Percentiles rank a stretch among this genome's conserved stretches.
Conservation (phyloP, 306 rosid genomes). For the Clitoria ternatea region DNA sequence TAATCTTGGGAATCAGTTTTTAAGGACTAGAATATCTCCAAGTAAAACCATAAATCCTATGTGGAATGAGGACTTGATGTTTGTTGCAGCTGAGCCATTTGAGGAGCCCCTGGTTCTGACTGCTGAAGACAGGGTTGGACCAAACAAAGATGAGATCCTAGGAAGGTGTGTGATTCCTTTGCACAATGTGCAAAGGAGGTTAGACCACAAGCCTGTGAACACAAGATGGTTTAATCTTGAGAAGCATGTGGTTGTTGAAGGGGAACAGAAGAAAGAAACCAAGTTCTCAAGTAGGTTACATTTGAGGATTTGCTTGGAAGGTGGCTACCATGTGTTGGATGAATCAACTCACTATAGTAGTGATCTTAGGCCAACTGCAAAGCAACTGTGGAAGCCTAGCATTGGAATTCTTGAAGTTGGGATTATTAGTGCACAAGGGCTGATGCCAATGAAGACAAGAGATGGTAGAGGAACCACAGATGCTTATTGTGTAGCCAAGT, state of each 20-base stretch:
- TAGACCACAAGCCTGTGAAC: slow-evolving; percentile 71
- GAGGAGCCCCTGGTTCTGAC: slow-evolving; percentile 65
- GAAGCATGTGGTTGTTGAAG: slow-evolving; percentile 50
- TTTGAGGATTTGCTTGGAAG: slow-evolving; percentile 66
- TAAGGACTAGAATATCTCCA: slow-evolving; percentile 57
- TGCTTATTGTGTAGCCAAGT: slow-evolving; percentile 75
- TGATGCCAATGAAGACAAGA: slow-evolving; percentile 68
- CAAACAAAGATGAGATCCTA: slow-evolving; percentile 56
- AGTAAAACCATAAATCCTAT: slow-evolving; percentile 58
- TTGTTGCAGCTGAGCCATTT: slow-evolving; percentile 77
- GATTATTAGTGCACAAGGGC: slow-evolving; percentile 58
- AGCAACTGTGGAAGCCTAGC: slow-evolving; percentile 67
- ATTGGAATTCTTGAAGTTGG: slow-evolving; percentile 76
- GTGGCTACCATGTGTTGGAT: slow-evolving; percentile 86
- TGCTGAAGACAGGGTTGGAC: slow-evolving; percentile 61
- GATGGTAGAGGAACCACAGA: slow-evolving; percentile 63
- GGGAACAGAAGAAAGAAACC: slow-evolving; percentile 55
- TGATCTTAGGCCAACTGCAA: slow-evolving; percentile 84
- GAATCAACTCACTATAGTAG: slow-evolving; percentile 80
- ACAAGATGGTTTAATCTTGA: slow-evolving; percentile 80
- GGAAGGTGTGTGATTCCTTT: slow-evolving; percentile 70
- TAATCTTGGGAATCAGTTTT: slow-evolving; percentile 46
- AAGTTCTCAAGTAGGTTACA: slow-evolving; percentile 77
- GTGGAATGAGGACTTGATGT: slow-evolving; percentile 86
- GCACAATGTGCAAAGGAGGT: slow-evolving; percentile 66